Evolutionary conservation across 2,329 filamentous ascomycete genomes (phyloP).

Genomic region (Neospermospora avenae): DNA sequence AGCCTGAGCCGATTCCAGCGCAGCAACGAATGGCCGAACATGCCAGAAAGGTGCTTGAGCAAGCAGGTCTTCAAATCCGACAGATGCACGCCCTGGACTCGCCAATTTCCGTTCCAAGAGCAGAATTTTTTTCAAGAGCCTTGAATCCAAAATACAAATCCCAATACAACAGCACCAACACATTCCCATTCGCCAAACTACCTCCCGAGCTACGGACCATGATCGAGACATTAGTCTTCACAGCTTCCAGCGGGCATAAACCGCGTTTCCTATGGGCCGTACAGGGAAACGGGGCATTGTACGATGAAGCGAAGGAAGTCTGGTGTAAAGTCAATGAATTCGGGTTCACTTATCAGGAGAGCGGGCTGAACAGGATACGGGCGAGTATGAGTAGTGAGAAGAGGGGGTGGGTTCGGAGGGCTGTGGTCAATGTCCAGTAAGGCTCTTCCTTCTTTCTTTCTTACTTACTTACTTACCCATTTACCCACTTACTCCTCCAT

Average conservation of each 20-base stretch:
- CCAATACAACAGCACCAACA: not conserved
- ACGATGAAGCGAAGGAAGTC: conserved; percentile 3
- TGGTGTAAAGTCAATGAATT: conserved; percentile 9
- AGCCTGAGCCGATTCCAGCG: not conserved
- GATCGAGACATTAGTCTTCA: not conserved
- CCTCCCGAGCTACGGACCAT: conserved; percentile 3
- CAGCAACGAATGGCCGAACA: not conserved
- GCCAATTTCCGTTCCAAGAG: not conserved
- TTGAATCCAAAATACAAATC: not conserved
- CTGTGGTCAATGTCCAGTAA: not conserved
- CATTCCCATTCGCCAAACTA: conserved; percentile 2
- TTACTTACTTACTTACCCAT: not conserved
- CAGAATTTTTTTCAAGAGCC: not conserved
- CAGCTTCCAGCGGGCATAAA: not conserved
- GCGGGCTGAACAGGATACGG: not conserved
- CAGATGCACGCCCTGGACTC: not conserved
- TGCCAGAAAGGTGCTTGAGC: not conserved
- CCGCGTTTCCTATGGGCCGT: conserved; percentile 7
- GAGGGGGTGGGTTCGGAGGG: not conserved
- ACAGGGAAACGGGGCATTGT: not conserved
- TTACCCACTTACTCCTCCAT: too few species aligned
- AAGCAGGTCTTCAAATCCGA: not conserved
- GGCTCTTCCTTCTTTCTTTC: not conserved
- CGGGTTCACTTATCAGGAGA: conserved; percentile 7
- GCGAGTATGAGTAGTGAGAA: not conserved